These are phyloP conservation scores for Mimosa bimucronata DNA, from an alignment of 306 rosid genomes.

Conservation along the genomic window DNA sequence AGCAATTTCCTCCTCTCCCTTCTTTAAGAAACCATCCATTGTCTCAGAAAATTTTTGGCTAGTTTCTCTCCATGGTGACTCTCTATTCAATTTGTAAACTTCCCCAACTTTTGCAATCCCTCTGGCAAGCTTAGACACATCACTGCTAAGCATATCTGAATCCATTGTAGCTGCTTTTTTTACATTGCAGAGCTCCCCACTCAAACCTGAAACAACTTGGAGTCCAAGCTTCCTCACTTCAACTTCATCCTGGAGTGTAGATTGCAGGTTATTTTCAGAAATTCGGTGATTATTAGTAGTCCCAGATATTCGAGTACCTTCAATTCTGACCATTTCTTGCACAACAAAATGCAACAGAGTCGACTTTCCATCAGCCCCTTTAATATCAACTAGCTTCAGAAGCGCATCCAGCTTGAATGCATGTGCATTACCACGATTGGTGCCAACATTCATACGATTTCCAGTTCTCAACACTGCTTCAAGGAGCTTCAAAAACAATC, in stretches of 20 bases:
- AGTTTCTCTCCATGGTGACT: conserved; percentile 51
- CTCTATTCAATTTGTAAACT: conserved; percentile 65
- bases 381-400: conserved; percentile 81
- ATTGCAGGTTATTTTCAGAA: conserved; percentile 34
- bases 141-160: conserved; percentile 65
- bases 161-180: conserved; percentile 92
- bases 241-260: conserved; percentile 66
- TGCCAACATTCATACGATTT: conserved; percentile 93
- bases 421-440: conserved; percentile 89
- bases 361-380: conserved; percentile 84
- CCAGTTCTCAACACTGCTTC: conserved; percentile 94
- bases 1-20: conserved; percentile 67
- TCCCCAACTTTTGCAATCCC: conserved; percentile 62
- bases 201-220: conserved; percentile 88
- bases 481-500: conserved; percentile 85
- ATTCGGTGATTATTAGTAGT: conserved; percentile 34
- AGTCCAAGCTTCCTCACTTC: conserved; percentile 75
- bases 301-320: conserved; percentile 68
- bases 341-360: conserved; percentile 89
- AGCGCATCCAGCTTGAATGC: conserved; percentile 95
- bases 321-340: conserved; percentile 83
- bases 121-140: conserved; percentile 69
- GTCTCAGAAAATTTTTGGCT: conserved; percentile 62
- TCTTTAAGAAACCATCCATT: conserved; percentile 67
- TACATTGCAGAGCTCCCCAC: conserved; percentile 80